Evolutionary conservation across 371 early-diverging fungal genomes (phyloP).

Genomic region (Mortierella polycephala): DNA sequence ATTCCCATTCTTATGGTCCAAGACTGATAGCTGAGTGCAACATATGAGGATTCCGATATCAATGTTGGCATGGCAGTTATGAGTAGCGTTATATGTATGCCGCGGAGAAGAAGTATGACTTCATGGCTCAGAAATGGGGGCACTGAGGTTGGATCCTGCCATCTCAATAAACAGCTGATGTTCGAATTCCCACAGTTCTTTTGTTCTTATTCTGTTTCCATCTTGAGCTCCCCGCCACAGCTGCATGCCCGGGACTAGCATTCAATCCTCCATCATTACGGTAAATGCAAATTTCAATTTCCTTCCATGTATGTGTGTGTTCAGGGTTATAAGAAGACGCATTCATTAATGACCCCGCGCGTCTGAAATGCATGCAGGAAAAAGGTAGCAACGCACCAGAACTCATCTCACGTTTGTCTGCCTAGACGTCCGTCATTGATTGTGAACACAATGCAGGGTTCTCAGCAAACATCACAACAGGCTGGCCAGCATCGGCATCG

Average conservation of each 20-base stretch:
- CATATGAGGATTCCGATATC: no score
- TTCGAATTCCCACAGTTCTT: no score
- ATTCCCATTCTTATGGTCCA: no score
- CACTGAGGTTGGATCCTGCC: no score
- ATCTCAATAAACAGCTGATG: no score
- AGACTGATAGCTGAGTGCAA: no score
- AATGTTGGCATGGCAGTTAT: no score
- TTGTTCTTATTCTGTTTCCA: background rate
- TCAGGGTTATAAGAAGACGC: background rate
- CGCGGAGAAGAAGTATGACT: no score
- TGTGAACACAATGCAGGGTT: slow-evolving; percentile 11
- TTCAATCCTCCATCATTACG: background rate
- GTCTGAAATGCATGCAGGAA: no score
- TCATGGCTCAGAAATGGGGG: background rate
- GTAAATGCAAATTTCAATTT: background rate
- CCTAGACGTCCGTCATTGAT: background rate
- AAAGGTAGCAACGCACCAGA: no score
- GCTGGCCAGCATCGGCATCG: slow-evolving; percentile 11
- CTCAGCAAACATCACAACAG: slow-evolving; percentile 15
- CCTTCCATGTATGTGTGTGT: background rate
- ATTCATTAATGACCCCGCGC: no score
- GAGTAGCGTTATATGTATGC: no score
- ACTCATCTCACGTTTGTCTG: slow-evolving; percentile 3
- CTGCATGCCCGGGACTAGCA: background rate
- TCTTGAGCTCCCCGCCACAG: background rate